Conservation (phyloP, 1,139 yeast species). For the Geotrichum candidum region DNA sequence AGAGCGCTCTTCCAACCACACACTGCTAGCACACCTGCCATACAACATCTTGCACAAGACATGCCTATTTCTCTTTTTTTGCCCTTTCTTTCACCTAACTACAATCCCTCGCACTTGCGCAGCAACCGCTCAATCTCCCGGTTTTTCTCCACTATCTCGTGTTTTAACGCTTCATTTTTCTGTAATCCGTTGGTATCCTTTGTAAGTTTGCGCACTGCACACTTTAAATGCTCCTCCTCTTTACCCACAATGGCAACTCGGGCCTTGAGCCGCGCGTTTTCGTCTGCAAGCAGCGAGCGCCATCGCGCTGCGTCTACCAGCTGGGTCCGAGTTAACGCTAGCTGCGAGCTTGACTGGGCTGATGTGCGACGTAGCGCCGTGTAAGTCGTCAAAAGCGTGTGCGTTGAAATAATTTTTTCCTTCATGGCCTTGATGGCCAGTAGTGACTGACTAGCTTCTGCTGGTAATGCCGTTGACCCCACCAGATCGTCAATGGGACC, state of each 20-base stretch:
- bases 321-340: constrained; percentile 1
- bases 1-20: too few relatives aligned
- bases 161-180: constrained; percentile 9
- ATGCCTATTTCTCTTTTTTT: background rate
- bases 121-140: constrained; percentile 8
- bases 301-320: constrained; percentile 7
- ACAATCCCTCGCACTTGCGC: constrained; percentile 1
- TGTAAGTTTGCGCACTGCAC: constrained; percentile 9
- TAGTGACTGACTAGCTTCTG: background rate
- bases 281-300: constrained; percentile 7
- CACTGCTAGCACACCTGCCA: too few relatives aligned
- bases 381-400: constrained; percentile 13
- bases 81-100: background rate
- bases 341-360: background rate
- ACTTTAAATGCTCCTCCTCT: constrained; percentile 9
- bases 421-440: constrained; percentile 1
- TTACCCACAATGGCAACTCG: constrained; percentile 4
- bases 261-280: constrained; percentile 6
- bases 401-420: constrained; percentile 14
- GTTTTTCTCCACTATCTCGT: constrained; percentile 11
- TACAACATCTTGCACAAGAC: too few relatives aligned
- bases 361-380: constrained; percentile 10
- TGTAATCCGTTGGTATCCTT: constrained; percentile 11
- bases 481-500: background rate
- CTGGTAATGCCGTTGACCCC: background rate